Conservation (phyloP, 2,329 filamentous ascomycete species). For the Colletotrichum salicis region DNA sequence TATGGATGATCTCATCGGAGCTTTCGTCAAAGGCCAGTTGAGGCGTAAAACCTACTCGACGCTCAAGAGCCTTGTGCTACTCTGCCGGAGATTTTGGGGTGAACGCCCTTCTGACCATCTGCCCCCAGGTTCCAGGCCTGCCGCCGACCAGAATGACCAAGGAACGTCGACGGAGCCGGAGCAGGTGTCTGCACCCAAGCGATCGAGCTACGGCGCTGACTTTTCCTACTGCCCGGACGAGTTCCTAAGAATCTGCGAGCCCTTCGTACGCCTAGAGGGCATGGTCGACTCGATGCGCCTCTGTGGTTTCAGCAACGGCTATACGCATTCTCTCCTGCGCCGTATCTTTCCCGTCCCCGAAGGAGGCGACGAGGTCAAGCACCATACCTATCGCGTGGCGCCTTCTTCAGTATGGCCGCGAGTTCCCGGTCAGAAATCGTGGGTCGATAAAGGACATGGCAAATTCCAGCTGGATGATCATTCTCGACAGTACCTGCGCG, state of each 20-base stretch:
- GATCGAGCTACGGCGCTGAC: neutral
- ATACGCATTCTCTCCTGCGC: constrained; percentile 42
- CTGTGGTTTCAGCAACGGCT: constrained; percentile 48
- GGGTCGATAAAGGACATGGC: constrained; percentile 19
- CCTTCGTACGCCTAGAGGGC: constrained; percentile 43
- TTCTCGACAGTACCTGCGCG: constrained; percentile 10
- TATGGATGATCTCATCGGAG: constrained; percentile 41
- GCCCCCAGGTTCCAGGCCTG: neutral
- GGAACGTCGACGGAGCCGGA: neutral
- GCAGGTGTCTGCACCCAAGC: constrained; percentile 19
- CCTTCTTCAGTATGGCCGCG: constrained; percentile 33
- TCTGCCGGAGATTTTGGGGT: constrained; percentile 49
- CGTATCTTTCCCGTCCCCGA: constrained; percentile 40
- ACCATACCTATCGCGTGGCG: constrained; percentile 28
- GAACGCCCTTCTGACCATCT: neutral
- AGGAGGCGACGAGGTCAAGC: constrained; percentile 1
- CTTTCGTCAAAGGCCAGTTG: constrained; percentile 43
- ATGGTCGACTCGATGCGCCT: constrained; percentile 47
- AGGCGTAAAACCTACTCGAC: constrained; percentile 37
- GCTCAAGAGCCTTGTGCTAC: constrained; percentile 45
- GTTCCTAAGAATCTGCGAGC: constrained; percentile 45
- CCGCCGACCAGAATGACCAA: neutral
- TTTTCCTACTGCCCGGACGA: constrained; percentile 45
- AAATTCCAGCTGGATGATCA: constrained; percentile 25
- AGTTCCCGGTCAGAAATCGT: constrained; percentile 23